These are phyloP conservation scores for Macrophomina tecta DNA, from an alignment of 2,329 filamentous ascomycete species.

Conservation along the genomic window DNA sequence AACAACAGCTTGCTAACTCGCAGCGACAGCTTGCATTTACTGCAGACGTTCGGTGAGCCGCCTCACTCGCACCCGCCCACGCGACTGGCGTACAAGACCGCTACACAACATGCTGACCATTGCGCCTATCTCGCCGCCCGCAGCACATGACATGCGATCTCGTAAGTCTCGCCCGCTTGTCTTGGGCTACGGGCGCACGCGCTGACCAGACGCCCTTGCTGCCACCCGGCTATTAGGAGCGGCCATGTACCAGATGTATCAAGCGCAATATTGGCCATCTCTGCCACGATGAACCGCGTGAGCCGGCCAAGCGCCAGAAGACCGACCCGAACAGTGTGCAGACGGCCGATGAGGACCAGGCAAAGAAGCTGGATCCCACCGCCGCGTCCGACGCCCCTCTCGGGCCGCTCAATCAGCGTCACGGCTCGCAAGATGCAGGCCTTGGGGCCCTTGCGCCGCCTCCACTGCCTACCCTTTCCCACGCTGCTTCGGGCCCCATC, in stretches of 20 bases:
- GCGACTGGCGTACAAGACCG: conserved; percentile 24
- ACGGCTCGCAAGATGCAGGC: conserved; percentile 44
- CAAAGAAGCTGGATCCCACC: conserved; percentile 38
- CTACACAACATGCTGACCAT: conserved; percentile 42
- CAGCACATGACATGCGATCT: conserved; percentile 63
- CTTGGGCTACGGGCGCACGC: conserved; percentile 33
- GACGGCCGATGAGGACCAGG: conserved; percentile 39
- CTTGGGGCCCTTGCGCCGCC: conserved; percentile 44
- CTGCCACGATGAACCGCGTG: conserved; percentile 96
- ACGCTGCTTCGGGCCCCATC: conserved; percentile 61
- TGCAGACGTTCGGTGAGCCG: conserved; percentile 58
- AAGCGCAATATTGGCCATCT: conserved; percentile 98
- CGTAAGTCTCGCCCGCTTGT: conserved; percentile 39
- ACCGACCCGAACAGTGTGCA: conserved; percentile 49
- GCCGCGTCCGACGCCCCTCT: conserved; percentile 35
- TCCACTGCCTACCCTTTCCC: conserved; percentile 42
- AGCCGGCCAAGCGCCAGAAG: conserved; percentile 81
- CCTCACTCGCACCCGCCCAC: conserved; percentile 30
- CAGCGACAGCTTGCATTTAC: conserved; percentile 55
- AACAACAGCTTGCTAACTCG: conserved; percentile 3
- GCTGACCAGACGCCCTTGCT: conserved; percentile 43
- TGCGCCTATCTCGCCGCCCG: conserved; percentile 31
- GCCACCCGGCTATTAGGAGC: conserved; percentile 66
- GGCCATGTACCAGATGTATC: conserved; percentile 95
- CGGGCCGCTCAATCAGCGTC: conserved; percentile 36